Percentiles rank a stretch among this genome's conserved stretches.
These are phyloP conservation scores for Lipomyces kockii DNA, from an alignment of 805 yeast species.

Conservation along the genomic window DNA sequence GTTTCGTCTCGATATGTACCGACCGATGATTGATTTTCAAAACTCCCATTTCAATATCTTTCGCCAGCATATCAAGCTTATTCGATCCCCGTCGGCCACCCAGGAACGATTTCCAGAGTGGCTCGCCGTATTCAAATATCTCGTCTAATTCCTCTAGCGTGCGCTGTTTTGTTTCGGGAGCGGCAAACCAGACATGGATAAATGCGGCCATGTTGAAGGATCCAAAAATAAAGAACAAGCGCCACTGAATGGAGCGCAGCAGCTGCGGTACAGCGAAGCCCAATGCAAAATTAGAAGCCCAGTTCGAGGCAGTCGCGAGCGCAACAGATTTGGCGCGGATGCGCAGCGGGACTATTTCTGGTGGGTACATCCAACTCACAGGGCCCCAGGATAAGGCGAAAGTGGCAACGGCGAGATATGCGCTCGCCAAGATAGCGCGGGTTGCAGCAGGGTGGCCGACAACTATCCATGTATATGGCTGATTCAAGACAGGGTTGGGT, in stretches of 20 bases:
- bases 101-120: slow-evolving; percentile 31
- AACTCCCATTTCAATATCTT: slow-evolving; percentile 30
- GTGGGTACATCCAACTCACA: slow-evolving; percentile 69
- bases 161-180: slow-evolving; percentile 90
- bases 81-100: slow-evolving; percentile 3
- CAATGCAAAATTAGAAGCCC: slow-evolving; percentile 67
- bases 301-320: slow-evolving; percentile 66
- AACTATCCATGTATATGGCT: slow-evolving; percentile 49
- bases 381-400: slow-evolving; percentile 63
- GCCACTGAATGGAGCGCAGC: slow-evolving; percentile 55
- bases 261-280: slow-evolving; percentile 70
- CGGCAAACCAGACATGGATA: slow-evolving; percentile 60
- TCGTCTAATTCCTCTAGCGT: slow-evolving; percentile 69
- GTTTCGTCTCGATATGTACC: slow-evolving; percentile 12
- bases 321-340: slow-evolving; percentile 67
- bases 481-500: slow-evolving; percentile 50
- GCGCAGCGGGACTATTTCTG: slow-evolving; percentile 64
- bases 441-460: slow-evolving; percentile 60
- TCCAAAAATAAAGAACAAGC: slow-evolving; percentile 73
- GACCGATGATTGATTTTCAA: slow-evolving; percentile 11
- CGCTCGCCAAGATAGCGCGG: slow-evolving; percentile 54
- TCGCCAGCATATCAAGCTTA: slow-evolving; percentile 27
- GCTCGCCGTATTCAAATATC: slow-evolving; percentile 49
- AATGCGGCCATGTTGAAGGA: slow-evolving; percentile 45
- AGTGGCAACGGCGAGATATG: slow-evolving; percentile 61